A percentile compares a stretch with the other conserved stretches of the same genome.
These are phyloP conservation scores for Trichoderma orchidacearum DNA, from an alignment of 495 filamentous ascomycete genomes.

Conservation along the genomic window DNA sequence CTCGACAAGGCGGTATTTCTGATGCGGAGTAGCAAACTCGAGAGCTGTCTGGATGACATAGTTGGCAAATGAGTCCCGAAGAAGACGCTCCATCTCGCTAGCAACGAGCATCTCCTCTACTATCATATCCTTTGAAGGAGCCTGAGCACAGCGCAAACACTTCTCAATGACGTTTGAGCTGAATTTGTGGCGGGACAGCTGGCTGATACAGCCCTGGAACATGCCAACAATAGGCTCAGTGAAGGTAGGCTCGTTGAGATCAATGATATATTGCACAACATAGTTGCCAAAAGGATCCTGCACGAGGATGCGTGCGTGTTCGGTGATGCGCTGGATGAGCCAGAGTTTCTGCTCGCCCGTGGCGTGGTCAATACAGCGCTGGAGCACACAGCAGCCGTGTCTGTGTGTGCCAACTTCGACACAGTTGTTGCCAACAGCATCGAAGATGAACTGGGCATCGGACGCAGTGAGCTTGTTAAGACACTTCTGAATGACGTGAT, in stretches of 20 bases:
- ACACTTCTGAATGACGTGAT: constrained; percentile 98
- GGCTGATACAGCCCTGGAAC: constrained; percentile 60
- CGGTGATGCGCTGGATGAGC: constrained; percentile 73
- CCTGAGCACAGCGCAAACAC: constrained; percentile 70
- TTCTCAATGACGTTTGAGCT: constrained; percentile 99
- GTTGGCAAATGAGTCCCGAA: constrained; percentile 87
- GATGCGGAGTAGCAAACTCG: constrained; percentile 62
- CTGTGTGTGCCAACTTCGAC: constrained; percentile 90
- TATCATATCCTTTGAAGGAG: constrained; percentile 58
- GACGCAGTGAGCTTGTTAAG: constrained; percentile 74
- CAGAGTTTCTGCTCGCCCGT: constrained; percentile 77
- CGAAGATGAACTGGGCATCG: constrained; percentile 92
- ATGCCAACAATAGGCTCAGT: constrained; percentile 69
- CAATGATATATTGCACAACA: constrained; percentile 95
- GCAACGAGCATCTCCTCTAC: constrained; percentile 68
- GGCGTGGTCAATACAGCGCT: constrained; percentile 96
- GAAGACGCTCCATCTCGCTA: constrained; percentile 67
- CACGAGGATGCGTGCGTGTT: constrained; percentile 66
- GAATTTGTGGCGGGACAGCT: constrained; percentile 92
- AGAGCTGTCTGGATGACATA: constrained; percentile 96
- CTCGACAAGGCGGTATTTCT: constrained; percentile 62
- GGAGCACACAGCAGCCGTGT: constrained; percentile 94
- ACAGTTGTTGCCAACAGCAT: constrained; percentile 75
- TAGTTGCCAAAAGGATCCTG: constrained; percentile 98
- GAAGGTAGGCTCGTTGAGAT: constrained; percentile 69